Conservation (phyloP, 108 stramenopile species). For the Bacterosira constricta region DNA sequence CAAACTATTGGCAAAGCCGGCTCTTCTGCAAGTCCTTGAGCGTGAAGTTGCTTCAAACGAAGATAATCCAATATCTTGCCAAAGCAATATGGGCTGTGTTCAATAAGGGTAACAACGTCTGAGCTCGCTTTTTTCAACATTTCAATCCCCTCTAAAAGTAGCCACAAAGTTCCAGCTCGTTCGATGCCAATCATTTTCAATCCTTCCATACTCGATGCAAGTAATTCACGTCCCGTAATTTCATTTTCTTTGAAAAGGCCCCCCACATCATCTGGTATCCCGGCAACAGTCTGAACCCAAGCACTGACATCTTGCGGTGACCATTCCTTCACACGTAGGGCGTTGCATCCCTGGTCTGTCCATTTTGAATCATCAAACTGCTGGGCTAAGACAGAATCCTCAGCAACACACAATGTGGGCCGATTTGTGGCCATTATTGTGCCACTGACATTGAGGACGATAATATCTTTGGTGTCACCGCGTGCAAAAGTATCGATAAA, state of each 20-base stretch:
- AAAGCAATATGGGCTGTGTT: slow-evolving; percentile 50
- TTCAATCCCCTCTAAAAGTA: slow-evolving; percentile 34
- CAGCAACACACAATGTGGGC: slow-evolving; percentile 9
- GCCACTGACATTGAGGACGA: slow-evolving; percentile 49
- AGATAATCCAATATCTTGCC: slow-evolving; percentile 45
- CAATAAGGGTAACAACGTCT: slow-evolving; percentile 32
- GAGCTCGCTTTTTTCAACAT: slow-evolving; percentile 5
- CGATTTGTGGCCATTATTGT: slow-evolving; percentile 38
- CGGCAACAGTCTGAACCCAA: slow-evolving; percentile 20
- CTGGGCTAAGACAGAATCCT: slow-evolving; percentile 31
- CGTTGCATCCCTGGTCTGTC: slow-evolving; percentile 13
- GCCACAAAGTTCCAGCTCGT: slow-evolving; percentile 19
- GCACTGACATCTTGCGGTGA: slow-evolving; percentile 11
- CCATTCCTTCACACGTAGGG: slow-evolving; percentile 16
- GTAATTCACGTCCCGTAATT: slow-evolving; percentile 23
- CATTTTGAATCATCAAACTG: slow-evolving; percentile 19
- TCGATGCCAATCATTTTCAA: slow-evolving; percentile 30
- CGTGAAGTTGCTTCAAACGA: slow-evolving; percentile 10
- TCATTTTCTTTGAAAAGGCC: slow-evolving; percentile 22
- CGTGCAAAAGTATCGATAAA: slow-evolving; percentile 23
- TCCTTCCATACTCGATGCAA: slow-evolving; percentile 32
- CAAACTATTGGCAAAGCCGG: slow-evolving; percentile 16
- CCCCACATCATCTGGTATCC: slow-evolving; percentile 20
- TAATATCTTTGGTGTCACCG: slow-evolving; percentile 13
- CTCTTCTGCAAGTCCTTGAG: slow-evolving; percentile 6